Evolutionary conservation across 257 asterid species (phyloP).

Genomic region (Orobanche coerulescens): DNA sequence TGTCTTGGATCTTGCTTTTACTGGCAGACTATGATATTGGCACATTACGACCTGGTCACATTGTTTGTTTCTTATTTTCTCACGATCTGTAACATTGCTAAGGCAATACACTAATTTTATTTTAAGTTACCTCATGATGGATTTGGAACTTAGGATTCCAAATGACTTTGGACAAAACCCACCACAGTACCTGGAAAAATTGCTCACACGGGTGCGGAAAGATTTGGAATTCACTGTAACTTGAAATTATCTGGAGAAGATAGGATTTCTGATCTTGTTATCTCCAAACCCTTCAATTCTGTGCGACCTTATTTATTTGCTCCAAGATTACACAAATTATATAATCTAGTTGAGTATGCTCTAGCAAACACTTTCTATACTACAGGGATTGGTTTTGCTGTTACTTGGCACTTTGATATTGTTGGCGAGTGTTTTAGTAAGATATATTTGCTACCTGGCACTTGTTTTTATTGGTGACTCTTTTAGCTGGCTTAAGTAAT

Average conservation of each 20-base stretch:
- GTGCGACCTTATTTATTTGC: neutral
- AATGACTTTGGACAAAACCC: neutral
- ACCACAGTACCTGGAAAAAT: neutral
- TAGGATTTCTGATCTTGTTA: neutral
- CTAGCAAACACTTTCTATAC: neutral
- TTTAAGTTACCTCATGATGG: neutral
- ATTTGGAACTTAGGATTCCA: neutral
- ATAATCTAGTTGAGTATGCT: constrained; percentile 20
- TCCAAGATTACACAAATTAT: neutral
- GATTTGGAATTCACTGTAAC: neutral
- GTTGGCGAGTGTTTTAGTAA: constrained; percentile 5
- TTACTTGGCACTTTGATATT: neutral
- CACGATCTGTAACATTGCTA: neutral
- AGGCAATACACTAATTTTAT: neutral
- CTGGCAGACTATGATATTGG: neutral
- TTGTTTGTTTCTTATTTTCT: neutral
- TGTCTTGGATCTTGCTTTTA: neutral
- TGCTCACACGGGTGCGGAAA: neutral
- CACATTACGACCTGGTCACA: neutral
- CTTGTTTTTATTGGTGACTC: neutral
- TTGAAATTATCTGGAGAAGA: neutral
- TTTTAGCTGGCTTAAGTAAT: neutral
- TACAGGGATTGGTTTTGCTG: neutral
- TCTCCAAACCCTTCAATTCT: neutral
- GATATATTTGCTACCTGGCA: neutral